phyloP scores from a whole-genome alignment of 371 early-diverging fungal genomes.

The Conidiobolus coronatus region DNA sequence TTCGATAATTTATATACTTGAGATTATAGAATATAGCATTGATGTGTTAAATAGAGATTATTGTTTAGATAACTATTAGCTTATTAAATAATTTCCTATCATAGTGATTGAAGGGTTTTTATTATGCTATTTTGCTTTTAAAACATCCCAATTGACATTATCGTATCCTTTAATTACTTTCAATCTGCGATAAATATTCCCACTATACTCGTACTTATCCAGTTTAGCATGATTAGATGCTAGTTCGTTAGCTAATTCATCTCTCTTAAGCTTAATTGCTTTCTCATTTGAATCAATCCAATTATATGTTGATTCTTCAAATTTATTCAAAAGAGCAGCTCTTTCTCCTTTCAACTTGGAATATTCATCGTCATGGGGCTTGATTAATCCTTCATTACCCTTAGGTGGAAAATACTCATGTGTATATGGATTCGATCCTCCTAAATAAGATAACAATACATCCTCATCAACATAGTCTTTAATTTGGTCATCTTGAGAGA shows the following conservation, averaged over 20 bases:
- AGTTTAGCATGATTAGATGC: slow-evolving; percentile 8
- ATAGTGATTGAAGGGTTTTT: too few species aligned
- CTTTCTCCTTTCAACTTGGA: too few species aligned
- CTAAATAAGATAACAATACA: slow-evolving; percentile 10
- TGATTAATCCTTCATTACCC: slow-evolving; percentile 10
- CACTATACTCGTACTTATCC: slow-evolving; percentile 9
- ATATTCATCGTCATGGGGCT: background rate
- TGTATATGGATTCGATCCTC: slow-evolving; percentile 12
- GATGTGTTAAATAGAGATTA: too few species aligned
- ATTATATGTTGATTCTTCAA: background rate
- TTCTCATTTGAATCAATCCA: background rate
- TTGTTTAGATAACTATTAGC: too few species aligned
- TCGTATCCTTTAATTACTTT: background rate
- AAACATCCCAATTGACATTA: slow-evolving; percentile 1
- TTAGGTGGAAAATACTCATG: slow-evolving; percentile 12
- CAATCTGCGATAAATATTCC: slow-evolving; percentile 9
- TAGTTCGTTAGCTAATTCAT: slow-evolving; percentile 7
- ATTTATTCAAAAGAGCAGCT: background rate
- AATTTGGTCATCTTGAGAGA: slow-evolving; percentile 31
- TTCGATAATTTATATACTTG: too few species aligned
- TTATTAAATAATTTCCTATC: too few species aligned
- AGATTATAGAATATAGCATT: too few species aligned
- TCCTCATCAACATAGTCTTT: slow-evolving; percentile 24
- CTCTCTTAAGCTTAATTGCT: background rate
- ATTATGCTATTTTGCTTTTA: too few species aligned